These are phyloP conservation scores for Cladosporium sp. DNA, from an alignment of 2,329 filamentous ascomycete species.

Conservation along the genomic window DNA sequence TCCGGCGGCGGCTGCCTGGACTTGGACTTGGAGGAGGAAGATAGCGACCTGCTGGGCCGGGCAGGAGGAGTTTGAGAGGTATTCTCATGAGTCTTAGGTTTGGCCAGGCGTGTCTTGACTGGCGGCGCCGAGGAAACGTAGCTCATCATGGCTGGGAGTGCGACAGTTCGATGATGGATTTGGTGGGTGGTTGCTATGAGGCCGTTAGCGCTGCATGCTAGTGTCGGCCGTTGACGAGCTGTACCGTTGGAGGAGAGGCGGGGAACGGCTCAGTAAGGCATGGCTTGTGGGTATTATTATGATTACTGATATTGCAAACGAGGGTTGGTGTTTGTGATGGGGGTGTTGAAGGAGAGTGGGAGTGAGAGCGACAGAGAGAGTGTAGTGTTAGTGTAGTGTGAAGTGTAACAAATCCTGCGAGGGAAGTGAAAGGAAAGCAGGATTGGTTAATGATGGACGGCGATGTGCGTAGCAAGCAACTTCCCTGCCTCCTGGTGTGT, in stretches of 20 bases:
- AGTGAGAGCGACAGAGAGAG: too few relatives aligned
- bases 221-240: slow-evolving; percentile 1
- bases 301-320: too few relatives aligned
- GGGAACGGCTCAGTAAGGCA: not conserved
- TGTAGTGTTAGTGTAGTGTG: too few relatives aligned
- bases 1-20: slow-evolving; percentile 5
- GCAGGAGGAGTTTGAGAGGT: slow-evolving; percentile 1
- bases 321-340: too few relatives aligned
- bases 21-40: slow-evolving; percentile 8
- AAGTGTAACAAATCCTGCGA: too few relatives aligned
- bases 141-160: slow-evolving; percentile 9
- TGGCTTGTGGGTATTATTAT: too few relatives aligned
- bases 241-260: not conserved
- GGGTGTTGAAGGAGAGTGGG: too few relatives aligned
- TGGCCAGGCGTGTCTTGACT: slow-evolving; percentile 9
- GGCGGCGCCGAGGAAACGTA: not conserved
- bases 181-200: slow-evolving; percentile 10
- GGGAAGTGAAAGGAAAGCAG: too few relatives aligned
- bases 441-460: too few relatives aligned
- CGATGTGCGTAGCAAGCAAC: too few relatives aligned
- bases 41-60: slow-evolving; percentile 1
- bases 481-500: too few relatives aligned
- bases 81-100: slow-evolving; percentile 11
- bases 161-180: not conserved
- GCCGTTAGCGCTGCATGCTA: not conserved